Conservation (phyloP, 805 yeast genomes). For the Spathaspora passalidarum region DNA sequence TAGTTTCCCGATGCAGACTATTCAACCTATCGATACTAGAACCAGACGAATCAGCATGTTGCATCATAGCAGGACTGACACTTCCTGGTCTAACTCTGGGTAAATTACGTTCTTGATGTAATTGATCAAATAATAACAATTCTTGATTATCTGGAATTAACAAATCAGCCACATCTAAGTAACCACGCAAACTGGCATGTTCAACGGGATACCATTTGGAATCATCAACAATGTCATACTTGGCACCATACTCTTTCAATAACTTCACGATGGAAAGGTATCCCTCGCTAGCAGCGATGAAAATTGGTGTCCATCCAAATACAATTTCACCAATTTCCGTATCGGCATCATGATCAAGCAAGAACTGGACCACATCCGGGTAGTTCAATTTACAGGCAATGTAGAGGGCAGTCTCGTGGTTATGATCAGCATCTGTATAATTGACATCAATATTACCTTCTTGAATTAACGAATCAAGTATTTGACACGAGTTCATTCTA, state of each 20-base stretch:
- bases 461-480: constrained; percentile 51
- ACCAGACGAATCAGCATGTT: constrained; percentile 14
- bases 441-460: constrained; percentile 63
- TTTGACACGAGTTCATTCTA: constrained; percentile 56
- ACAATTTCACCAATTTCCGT: constrained; percentile 72
- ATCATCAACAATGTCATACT: constrained; percentile 59
- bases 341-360: constrained; percentile 61
- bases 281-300: constrained; percentile 89
- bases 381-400: constrained; percentile 68
- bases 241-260: constrained; percentile 53
- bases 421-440: constrained; percentile 54
- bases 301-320: constrained; percentile 94
- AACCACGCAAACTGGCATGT: constrained; percentile 90
- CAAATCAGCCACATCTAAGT: constrained; percentile 62
- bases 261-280: constrained; percentile 51
- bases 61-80: constrained; percentile 6
- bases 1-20: constrained; percentile 21
- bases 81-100: constrained; percentile 17
- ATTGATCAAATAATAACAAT: constrained; percentile 33
- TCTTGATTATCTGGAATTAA: constrained; percentile 47
- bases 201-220: constrained; percentile 99
- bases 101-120: constrained; percentile 32
- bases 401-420: constrained; percentile 77
- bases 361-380: constrained; percentile 47
- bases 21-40: constrained; percentile 37